Conservation (phyloP, 2,329 filamentous ascomycete genomes). For the Cordyceps fumosorosea region DNA sequence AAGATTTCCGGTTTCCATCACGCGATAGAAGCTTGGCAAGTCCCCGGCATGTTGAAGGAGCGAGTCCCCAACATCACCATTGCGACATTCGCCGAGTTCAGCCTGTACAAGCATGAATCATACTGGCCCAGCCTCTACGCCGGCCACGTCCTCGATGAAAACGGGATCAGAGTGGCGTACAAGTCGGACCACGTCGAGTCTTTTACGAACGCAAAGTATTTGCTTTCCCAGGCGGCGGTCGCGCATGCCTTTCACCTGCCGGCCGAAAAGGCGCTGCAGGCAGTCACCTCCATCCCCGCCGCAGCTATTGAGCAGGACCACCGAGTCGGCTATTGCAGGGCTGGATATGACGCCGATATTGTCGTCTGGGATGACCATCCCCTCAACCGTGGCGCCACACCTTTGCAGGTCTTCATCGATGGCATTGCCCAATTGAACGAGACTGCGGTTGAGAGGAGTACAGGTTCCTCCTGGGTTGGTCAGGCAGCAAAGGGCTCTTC, state of each 20-base stretch:
- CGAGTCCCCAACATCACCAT: constrained; percentile 34
- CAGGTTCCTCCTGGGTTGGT: constrained; percentile 15
- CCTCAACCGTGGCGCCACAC: constrained; percentile 36
- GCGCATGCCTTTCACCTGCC: constrained; percentile 36
- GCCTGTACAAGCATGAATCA: constrained; percentile 36
- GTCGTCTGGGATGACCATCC: constrained; percentile 44
- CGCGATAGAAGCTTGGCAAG: constrained; percentile 32
- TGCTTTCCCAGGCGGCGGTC: constrained; percentile 35
- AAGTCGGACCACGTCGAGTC: constrained; percentile 34
- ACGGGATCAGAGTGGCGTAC: constrained; percentile 35
- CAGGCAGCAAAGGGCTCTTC: neutral
- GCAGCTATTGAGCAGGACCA: constrained; percentile 35
- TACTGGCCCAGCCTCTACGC: constrained; percentile 35
- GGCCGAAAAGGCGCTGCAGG: constrained; percentile 33
- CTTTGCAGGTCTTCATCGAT: constrained; percentile 42
- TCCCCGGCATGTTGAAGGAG: constrained; percentile 33
- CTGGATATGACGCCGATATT: constrained; percentile 44
- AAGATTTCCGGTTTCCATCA: constrained; percentile 35
- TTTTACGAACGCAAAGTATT: constrained; percentile 33
- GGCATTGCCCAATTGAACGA: constrained; percentile 31
- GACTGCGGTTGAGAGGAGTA: constrained; percentile 24
- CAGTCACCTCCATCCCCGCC: constrained; percentile 40
- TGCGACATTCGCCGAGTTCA: constrained; percentile 36
- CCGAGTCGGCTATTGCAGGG: constrained; percentile 36
- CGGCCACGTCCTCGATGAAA: constrained; percentile 32